phyloP scores from a whole-genome alignment of 108 stramenopile species.

The Nitzschia sp. region DNA sequence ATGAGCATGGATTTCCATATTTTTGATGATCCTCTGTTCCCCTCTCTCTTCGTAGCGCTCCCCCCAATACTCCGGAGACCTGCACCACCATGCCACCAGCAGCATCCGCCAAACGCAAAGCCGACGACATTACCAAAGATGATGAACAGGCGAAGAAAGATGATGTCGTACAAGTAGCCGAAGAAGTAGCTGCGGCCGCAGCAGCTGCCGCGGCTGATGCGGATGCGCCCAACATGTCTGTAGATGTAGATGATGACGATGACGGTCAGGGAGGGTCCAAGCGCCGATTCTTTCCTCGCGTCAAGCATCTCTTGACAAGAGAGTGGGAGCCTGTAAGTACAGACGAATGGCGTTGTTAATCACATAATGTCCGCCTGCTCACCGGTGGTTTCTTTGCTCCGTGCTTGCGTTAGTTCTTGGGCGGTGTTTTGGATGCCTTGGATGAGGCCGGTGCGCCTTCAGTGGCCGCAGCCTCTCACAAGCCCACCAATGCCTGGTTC shows the following conservation, averaged over 20 bases:
- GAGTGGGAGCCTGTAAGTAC: slow-evolving; percentile 42
- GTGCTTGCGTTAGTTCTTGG: slow-evolving; percentile 23
- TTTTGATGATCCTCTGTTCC: not conserved
- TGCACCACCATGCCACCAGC: not conserved
- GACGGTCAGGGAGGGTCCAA: slow-evolving; percentile 1
- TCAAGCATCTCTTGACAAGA: slow-evolving; percentile 39
- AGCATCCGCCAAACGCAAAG: slow-evolving; percentile 8
- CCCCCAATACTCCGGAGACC: slow-evolving; percentile 5
- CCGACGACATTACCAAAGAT: slow-evolving; percentile 12
- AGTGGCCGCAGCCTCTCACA: slow-evolving; percentile 32
- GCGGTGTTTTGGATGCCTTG: slow-evolving; percentile 33
- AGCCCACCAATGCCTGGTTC: slow-evolving; percentile 40
- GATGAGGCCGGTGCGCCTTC: slow-evolving; percentile 31
- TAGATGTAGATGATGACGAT: slow-evolving; percentile 7
- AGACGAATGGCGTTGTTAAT: too few relatives aligned
- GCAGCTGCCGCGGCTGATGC: not conserved
- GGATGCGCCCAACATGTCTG: not conserved
- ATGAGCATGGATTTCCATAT: too few relatives aligned
- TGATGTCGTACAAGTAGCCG: not conserved
- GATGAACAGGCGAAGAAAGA: not conserved
- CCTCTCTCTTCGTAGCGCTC: not conserved
- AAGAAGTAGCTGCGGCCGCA: not conserved
- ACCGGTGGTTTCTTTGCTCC: not conserved
- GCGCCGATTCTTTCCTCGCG: slow-evolving; percentile 41
- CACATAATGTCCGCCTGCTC: not conserved